phyloP scores from a whole-genome alignment of 164 flowering plant genomes.

The Stephania cephalantha region DNA sequence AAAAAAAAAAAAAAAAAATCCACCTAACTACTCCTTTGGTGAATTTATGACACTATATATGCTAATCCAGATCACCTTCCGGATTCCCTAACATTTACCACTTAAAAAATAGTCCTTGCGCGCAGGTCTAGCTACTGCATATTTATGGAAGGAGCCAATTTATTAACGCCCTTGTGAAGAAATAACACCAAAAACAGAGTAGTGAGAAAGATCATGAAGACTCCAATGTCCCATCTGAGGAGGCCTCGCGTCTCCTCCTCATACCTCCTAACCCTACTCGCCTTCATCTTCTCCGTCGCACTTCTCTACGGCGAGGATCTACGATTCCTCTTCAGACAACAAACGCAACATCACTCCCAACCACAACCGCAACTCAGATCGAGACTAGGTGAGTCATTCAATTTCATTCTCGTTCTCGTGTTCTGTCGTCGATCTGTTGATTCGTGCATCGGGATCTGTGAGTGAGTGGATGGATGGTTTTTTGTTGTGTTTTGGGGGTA shows the following conservation, averaged over 20 bases:
- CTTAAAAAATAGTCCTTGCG: background rate
- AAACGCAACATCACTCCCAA: constrained; percentile 15
- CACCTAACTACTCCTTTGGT: no score
- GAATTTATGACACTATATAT: no score
- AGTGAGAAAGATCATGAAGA: constrained; percentile 29
- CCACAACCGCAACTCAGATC: background rate
- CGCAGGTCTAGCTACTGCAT: background rate
- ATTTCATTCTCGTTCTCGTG: background rate
- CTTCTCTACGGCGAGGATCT: constrained; percentile 55
- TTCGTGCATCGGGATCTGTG: no score
- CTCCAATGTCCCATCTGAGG: constrained; percentile 19
- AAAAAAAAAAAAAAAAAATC: no score
- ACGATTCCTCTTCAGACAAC: constrained; percentile 35
- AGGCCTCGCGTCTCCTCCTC: constrained; percentile 50
- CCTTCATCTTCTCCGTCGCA: constrained; percentile 57
- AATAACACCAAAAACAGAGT: background rate
- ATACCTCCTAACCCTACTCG: constrained; percentile 38
- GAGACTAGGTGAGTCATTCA: constrained; percentile 27
- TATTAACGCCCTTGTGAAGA: no score
- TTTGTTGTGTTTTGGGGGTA: constrained; percentile 12
- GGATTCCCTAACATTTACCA: no score
- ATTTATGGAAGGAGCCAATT: background rate
- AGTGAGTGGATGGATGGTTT: no score
- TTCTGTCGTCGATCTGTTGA: no score
- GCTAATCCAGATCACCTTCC: no score